phyloP scores from a whole-genome alignment of 371 early-diverging fungal species.

The Saksenaea oblongispora region DNA sequence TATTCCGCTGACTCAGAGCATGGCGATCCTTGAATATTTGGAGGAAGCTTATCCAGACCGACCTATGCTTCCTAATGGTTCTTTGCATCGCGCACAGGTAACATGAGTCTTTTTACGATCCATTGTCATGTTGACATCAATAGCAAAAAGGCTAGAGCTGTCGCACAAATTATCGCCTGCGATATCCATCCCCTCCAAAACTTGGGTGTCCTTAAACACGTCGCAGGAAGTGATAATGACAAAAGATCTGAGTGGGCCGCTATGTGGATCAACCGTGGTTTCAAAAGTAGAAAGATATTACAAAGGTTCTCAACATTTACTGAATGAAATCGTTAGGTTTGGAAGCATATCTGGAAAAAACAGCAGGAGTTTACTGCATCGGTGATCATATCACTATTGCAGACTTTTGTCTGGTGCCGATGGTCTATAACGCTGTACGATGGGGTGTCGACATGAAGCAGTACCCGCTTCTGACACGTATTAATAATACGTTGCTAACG shows the following conservation, averaged over 20 bases:
- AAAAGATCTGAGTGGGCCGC: constrained; percentile 67
- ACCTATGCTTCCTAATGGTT: constrained; percentile 78
- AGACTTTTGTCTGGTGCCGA: constrained; percentile 81
- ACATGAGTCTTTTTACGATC: background rate
- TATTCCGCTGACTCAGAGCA: constrained; percentile 62
- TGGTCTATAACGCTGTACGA: constrained; percentile 78
- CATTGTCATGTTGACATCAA: constrained; percentile 75
- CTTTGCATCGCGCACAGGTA: constrained; percentile 63
- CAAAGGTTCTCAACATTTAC: background rate
- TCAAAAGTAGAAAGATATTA: constrained; percentile 50
- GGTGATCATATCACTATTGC: constrained; percentile 87
- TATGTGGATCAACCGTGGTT: constrained; percentile 62
- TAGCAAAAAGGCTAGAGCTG: background rate
- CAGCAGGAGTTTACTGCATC: constrained; percentile 74
- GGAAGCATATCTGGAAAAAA: constrained; percentile 61
- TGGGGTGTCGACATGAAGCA: constrained; percentile 72
- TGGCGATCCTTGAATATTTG: constrained; percentile 87
- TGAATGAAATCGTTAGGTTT: constrained; percentile 40
- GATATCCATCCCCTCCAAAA: constrained; percentile 94
- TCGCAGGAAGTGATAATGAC: constrained; percentile 49
- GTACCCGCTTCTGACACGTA: constrained; percentile 69
- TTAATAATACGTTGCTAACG: constrained; percentile 52
- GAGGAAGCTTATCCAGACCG: constrained; percentile 74
- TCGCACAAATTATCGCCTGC: constrained; percentile 71
- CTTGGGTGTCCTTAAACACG: constrained; percentile 66